Base-by-base conservation (phyloP, 2,329 filamentous ascomycete genomes). In the Sclerotiophoma versabilis region DNA sequence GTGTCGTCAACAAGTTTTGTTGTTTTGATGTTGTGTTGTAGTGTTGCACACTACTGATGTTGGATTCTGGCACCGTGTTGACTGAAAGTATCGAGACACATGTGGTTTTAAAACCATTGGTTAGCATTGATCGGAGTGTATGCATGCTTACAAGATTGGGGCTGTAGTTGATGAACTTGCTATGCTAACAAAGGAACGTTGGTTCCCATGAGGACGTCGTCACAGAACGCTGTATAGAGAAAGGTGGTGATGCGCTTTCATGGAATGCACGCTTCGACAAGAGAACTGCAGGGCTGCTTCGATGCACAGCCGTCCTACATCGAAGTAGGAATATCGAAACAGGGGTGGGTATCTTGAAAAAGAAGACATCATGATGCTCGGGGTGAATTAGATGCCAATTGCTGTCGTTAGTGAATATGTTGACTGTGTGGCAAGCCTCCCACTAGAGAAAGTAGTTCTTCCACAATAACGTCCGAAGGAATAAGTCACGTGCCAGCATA, bases 311-410 rank as follows among this genome's bases (percentile, higher is more conserved):
- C 15, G 27, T 11, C 19, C 29, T 25, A 26, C 36, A 29, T 44
- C 32, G 47, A 55, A 57, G 41, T 29, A 36, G 49, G 45, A 52
- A 54, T 57, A 42, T 36, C 42, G 36, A 52, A 56, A 57, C 14
- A 17, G 45, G 14, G 27, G 38, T 36, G 61, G 57, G 62, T 58
- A 57, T 66, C 55, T 61, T 53, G 46, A 53, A 59, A 46, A 30
- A 49, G 60, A 59, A 25, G 27, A 29, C 29, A 34, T 48, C n/a
- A n/a, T n/a, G 25, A 26, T 7, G 37, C 20, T 15, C n/a, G n/a
- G 37, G 27, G 33, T 39, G 26, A 34, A 39, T 12, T 34, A 22
- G 32, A 12, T 25, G 17, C 36, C 25, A 14, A 26, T n/a, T 8
- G 11, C 33, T 26, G 6, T 30, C 8, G 17, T 12, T 9, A 19